Conservation (phyloP, 805 yeast species). For the Grigorovia transvaalensis region DNA sequence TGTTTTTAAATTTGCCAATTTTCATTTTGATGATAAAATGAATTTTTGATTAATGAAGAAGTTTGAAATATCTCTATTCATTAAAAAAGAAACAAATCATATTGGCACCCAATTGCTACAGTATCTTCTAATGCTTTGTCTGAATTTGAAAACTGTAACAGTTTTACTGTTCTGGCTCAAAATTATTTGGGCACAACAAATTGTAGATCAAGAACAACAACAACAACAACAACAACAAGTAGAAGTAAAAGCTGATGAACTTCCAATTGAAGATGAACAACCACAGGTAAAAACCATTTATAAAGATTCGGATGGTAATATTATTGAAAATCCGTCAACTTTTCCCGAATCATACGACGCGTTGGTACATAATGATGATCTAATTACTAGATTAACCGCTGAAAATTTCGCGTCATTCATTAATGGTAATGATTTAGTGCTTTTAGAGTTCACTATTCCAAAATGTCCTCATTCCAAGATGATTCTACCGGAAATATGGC, state of each 20-base stretch:
- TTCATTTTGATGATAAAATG: too few species aligned
- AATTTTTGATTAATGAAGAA: too few species aligned
- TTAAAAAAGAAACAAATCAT: too few species aligned
- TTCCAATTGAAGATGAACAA: background rate
- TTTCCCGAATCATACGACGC: background rate
- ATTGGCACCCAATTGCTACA: background rate
- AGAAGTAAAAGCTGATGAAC: background rate
- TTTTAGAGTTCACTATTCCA: slow-evolving; percentile 85
- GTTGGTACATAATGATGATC: background rate
- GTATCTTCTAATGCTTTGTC: background rate
- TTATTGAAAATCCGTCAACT: background rate
- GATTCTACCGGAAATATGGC: slow-evolving; percentile 62
- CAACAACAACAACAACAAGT: background rate
- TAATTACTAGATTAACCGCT: background rate
- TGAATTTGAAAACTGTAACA: too few species aligned
- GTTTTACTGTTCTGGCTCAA: background rate
- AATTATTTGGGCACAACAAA: background rate
- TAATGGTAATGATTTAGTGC: slow-evolving; percentile 59
- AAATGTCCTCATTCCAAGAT: slow-evolving; percentile 96
- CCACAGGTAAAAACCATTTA: background rate
- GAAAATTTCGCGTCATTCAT: slow-evolving; percentile 51
- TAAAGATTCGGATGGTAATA: background rate
- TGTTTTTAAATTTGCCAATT: too few species aligned
- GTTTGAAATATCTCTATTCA: too few species aligned
- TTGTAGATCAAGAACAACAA: background rate